Evolutionary conservation across 1,139 yeast species (phyloP).

Genomic region (Candida freyschussii): DNA sequence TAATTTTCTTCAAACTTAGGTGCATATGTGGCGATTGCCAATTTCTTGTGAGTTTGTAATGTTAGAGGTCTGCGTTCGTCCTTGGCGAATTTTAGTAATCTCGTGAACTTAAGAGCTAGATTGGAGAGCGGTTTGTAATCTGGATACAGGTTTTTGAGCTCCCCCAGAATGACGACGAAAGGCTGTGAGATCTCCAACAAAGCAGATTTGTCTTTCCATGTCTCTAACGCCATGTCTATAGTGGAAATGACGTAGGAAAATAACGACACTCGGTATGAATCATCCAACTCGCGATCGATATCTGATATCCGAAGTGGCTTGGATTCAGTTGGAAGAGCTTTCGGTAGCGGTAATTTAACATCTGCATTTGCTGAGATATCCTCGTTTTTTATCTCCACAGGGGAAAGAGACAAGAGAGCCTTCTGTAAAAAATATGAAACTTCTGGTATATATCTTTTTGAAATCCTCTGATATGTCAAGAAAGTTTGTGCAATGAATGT

Average conservation of each 20-base stretch:
- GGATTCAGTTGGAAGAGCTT: conserved; percentile 9
- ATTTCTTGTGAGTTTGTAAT: conserved; percentile 82
- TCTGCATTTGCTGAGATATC: conserved; percentile 23
- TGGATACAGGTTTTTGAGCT: conserved; percentile 21
- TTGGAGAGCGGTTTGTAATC: conserved; percentile 23
- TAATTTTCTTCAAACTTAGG: conserved; percentile 95
- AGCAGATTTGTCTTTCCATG: conserved; percentile 65
- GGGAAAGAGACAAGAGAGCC: conserved; percentile 42
- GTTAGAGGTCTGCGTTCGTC: conserved; percentile 64
- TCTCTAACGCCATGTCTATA: conserved; percentile 27
- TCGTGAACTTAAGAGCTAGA: conserved; percentile 41
- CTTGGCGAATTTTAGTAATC: conserved; percentile 44
- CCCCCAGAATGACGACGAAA: conserved; percentile 24
- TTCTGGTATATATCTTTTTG: conserved; percentile 84
- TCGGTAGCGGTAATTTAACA: conserved; percentile 23
- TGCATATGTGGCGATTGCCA: conserved; percentile 78
- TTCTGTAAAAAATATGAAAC: conserved; percentile 55
- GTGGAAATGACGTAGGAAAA: conserved; percentile 27
- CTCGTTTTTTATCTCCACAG: conserved; percentile 23
- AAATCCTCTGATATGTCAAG: conserved; percentile 67
- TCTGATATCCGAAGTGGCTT: conserved; percentile 19
- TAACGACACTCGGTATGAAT: conserved; percentile 31
- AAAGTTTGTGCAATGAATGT: conserved; percentile 60
- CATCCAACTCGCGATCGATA: conserved; percentile 19
- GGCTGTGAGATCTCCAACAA: conserved; percentile 45